phyloP scores from a whole-genome alignment of 768 basidiomycete species.

The Mycena vulgaris region DNA sequence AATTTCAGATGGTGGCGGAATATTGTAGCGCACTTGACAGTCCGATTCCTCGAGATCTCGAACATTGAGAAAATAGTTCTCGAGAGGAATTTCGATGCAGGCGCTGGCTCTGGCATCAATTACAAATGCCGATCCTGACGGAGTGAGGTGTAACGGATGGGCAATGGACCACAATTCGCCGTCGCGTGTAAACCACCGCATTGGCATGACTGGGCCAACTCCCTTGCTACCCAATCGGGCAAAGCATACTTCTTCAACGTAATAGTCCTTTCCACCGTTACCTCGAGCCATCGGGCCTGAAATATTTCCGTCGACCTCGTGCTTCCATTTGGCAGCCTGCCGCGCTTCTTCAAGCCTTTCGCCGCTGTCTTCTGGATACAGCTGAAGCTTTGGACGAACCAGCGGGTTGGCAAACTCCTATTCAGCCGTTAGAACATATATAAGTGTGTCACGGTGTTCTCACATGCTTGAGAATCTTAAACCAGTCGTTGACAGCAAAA shows the following conservation, averaged over 20 bases:
- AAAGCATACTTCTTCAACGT: too few relatives aligned
- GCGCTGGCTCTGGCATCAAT: not conserved
- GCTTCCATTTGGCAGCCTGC: constrained; percentile 4
- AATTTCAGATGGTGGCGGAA: not conserved
- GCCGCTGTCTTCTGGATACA: not conserved
- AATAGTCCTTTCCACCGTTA: too few relatives aligned
- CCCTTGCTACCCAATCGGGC: too few relatives aligned
- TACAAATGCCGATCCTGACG: not conserved
- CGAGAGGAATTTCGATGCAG: not conserved
- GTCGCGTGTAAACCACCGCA: too few relatives aligned
- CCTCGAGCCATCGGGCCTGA: too few relatives aligned
- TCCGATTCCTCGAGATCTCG: not conserved
- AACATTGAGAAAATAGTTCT: not conserved
- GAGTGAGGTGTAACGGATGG: not conserved
- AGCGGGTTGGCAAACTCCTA: constrained; percentile 14
- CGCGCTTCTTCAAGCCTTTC: not conserved
- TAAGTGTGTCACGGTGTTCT: too few relatives aligned
- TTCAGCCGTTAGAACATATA: too few relatives aligned
- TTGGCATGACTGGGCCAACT: too few relatives aligned
- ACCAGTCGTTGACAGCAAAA: not conserved
- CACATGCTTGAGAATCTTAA: too few relatives aligned
- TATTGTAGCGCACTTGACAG: too few relatives aligned
- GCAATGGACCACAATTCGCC: not conserved
- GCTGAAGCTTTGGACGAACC: not conserved
- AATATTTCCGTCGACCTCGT: not conserved